These are phyloP conservation scores for Penicillium roqueforti DNA, from an alignment of 495 filamentous ascomycete genomes.

Conservation along the genomic window DNA sequence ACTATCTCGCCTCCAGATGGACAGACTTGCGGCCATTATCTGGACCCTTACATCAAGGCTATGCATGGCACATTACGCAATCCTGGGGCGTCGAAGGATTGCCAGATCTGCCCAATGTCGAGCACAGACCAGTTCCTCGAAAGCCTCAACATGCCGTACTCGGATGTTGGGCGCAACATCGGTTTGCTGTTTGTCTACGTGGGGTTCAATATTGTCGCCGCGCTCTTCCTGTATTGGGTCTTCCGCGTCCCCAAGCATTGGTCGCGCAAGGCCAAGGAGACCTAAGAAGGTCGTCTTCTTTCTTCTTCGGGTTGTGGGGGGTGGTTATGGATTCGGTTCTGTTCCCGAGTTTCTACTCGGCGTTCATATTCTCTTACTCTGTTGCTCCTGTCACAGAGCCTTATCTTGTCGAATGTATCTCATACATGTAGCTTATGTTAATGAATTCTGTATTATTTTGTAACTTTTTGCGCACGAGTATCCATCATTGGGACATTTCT, in stretches of 20 bases:
- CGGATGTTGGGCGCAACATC: slow-evolving; percentile 65
- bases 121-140: slow-evolving; percentile 62
- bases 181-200: slow-evolving; percentile 68
- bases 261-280: slow-evolving; percentile 40
- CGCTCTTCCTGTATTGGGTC: slow-evolving; percentile 74
- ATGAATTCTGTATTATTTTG: background rate
- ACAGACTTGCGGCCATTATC: slow-evolving; percentile 55
- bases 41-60: slow-evolving; percentile 44
- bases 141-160: slow-evolving; percentile 45
- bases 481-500: too few relatives aligned
- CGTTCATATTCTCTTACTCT: background rate
- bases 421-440: background rate
- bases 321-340: background rate
- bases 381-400: background rate
- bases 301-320: background rate
- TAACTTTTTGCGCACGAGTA: too few relatives aligned
- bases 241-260: slow-evolving; percentile 69
- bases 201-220: slow-evolving; percentile 71
- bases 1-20: slow-evolving; percentile 49
- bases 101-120: slow-evolving; percentile 56
- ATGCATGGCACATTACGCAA: slow-evolving; percentile 53
- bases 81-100: slow-evolving; percentile 47
- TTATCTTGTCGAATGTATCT: background rate
- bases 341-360: background rate
- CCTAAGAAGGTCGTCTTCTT: background rate